Conservation (phyloP, 352 stramenopile genomes). For the Phytophthora multivora region DNA sequence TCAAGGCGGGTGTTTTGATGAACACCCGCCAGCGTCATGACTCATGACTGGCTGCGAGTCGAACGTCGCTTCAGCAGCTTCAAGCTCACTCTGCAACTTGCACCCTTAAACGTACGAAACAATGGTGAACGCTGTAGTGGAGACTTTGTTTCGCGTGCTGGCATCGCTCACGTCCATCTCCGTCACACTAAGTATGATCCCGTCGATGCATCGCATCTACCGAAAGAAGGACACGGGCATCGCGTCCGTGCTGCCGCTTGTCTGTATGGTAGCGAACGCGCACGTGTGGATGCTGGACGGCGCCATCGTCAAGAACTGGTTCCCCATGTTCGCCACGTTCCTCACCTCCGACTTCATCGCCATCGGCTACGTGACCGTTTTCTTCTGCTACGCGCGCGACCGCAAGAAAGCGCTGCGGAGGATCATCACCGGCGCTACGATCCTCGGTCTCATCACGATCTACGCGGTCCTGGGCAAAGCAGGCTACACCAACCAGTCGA, state of each 20-base stretch:
- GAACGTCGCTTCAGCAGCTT: slow-evolving; percentile 18
- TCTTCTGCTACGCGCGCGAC: slow-evolving; percentile 34
- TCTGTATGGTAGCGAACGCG: slow-evolving; percentile 37
- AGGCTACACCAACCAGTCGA: slow-evolving; percentile 38
- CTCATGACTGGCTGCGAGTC: slow-evolving; percentile 6
- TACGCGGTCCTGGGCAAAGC: slow-evolving; percentile 30
- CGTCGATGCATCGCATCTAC: slow-evolving; percentile 45
- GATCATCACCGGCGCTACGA: slow-evolving; percentile 11
- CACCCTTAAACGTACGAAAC: background rate
- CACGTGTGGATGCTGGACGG: slow-evolving; percentile 49
- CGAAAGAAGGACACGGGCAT: slow-evolving; percentile 37
- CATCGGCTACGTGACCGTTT: slow-evolving; percentile 30
- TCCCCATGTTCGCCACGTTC: slow-evolving; percentile 49
- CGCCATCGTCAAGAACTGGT: slow-evolving; percentile 35
- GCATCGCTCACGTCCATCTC: slow-evolving; percentile 34
- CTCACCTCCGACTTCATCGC: slow-evolving; percentile 31
- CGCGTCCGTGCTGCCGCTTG: slow-evolving; percentile 39
- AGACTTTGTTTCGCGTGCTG: slow-evolving; percentile 40
- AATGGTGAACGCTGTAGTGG: slow-evolving; percentile 32
- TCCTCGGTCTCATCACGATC: slow-evolving; percentile 31
- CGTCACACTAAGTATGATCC: slow-evolving; percentile 42
- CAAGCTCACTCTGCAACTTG: slow-evolving; percentile 14
- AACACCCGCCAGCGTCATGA: slow-evolving; percentile 4
- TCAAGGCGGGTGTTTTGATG: slow-evolving; percentile 18
- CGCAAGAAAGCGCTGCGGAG: slow-evolving; percentile 29